These are phyloP conservation scores for Schizochytrium sp. DNA, from an alignment of 108 stramenopile genomes.

Conservation along the genomic window DNA sequence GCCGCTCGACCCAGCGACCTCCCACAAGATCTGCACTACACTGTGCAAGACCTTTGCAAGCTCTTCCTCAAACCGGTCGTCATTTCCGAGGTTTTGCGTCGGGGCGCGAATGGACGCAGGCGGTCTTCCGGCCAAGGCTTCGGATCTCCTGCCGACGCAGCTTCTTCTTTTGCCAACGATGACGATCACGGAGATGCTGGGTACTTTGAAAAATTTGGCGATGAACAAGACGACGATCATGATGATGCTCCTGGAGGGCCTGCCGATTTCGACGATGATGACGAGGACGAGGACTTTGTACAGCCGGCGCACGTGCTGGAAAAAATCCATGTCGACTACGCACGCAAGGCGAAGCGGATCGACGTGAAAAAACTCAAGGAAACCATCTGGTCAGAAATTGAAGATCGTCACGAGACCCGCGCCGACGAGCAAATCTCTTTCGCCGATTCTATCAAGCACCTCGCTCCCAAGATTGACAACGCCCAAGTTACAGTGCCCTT, in stretches of 20 bases:
- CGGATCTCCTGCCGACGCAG: neutral
- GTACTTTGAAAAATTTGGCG: neutral
- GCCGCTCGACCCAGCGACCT: neutral
- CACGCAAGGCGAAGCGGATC: slow-evolving; percentile 31
- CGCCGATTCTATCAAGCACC: neutral
- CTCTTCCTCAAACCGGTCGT: slow-evolving; percentile 20
- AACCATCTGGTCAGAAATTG: slow-evolving; percentile 28
- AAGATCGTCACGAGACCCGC: neutral
- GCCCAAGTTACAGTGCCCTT: slow-evolving; percentile 80
- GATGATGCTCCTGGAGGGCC: neutral
- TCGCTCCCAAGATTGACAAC: slow-evolving; percentile 51
- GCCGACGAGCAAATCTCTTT: neutral
- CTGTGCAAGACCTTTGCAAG: slow-evolving; percentile 22
- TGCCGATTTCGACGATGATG: neutral
- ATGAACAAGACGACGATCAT: neutral
- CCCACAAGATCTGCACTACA: neutral
- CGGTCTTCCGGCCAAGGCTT: neutral
- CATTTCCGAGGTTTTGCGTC: neutral
- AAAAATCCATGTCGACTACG: slow-evolving; percentile 29
- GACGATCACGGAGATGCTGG: neutral
- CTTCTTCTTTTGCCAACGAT: neutral
- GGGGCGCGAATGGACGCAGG: neutral
- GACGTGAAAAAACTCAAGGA: slow-evolving; percentile 35
- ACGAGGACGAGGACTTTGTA: slow-evolving; percentile 11
- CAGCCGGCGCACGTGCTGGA: slow-evolving; percentile 30